A percentile compares a stretch with the other conserved stretches of the same genome.
phyloP scores from a whole-genome alignment of 2,329 filamentous ascomycete species.

The Talaromyces rugulosus region DNA sequence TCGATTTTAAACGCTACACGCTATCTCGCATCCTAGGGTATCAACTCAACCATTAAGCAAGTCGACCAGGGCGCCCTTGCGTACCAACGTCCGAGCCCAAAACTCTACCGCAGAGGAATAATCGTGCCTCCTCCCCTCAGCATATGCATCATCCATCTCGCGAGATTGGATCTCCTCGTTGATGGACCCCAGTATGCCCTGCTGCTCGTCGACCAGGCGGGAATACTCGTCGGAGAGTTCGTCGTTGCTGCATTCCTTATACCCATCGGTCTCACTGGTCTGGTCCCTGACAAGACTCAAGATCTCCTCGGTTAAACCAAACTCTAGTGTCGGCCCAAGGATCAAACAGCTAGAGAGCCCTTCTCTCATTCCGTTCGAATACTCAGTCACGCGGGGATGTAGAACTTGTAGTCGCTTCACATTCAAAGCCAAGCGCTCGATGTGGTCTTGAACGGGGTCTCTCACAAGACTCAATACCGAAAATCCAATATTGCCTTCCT shows the following conservation, averaged over 20 bases:
- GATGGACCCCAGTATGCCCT: slow-evolving; percentile 30
- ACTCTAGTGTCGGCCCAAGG: slow-evolving; percentile 33
- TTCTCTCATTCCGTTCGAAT: background rate
- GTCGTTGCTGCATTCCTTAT: slow-evolving; percentile 18
- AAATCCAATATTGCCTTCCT: slow-evolving; percentile 65
- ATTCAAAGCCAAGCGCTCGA: slow-evolving; percentile 41
- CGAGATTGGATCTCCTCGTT: slow-evolving; percentile 37
- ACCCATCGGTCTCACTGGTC: slow-evolving; percentile 13
- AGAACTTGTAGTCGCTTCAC: slow-evolving; percentile 38
- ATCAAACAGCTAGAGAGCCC: slow-evolving; percentile 14
- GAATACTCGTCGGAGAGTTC: slow-evolving; percentile 28
- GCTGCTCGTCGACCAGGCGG: slow-evolving; percentile 28
- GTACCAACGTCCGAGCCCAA: slow-evolving; percentile 67
- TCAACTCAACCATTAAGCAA: slow-evolving; percentile 14
- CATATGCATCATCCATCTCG: slow-evolving; percentile 37
- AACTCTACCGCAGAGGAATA: slow-evolving; percentile 64
- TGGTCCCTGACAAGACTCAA: slow-evolving; percentile 24
- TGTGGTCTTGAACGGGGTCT: slow-evolving; percentile 55
- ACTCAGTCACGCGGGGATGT: background rate
- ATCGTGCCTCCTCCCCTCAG: slow-evolving; percentile 50
- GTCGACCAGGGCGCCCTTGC: slow-evolving; percentile 55
- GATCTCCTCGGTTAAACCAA: slow-evolving; percentile 25
- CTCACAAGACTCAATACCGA: slow-evolving; percentile 71
- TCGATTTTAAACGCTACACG: too few species aligned
- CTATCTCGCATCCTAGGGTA: background rate